Conservation (phyloP, 2,329 filamentous ascomycete species). For the Coniochaeta ligniaria region DNA sequence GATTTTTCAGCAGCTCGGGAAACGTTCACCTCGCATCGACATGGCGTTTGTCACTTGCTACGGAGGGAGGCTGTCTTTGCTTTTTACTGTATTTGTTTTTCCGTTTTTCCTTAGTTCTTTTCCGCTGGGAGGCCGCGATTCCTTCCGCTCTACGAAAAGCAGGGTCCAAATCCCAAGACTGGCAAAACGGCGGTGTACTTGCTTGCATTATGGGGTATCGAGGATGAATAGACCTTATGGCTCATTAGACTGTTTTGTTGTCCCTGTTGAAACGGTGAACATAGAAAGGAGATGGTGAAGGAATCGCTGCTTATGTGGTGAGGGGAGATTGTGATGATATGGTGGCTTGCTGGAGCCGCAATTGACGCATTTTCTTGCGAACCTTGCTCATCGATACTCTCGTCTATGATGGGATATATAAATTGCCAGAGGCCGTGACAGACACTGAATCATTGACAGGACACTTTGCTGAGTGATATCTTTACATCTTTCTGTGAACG, state of each 20-base stretch:
- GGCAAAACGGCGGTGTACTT: conserved; percentile 25
- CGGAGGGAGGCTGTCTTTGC: conserved; percentile 8
- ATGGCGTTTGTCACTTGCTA: conserved; percentile 12
- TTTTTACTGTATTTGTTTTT: conserved; percentile 17
- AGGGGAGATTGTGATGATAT: conserved; percentile 3
- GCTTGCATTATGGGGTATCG: conserved; percentile 24
- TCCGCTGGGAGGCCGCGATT: not conserved
- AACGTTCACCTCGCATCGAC: conserved; percentile 2
- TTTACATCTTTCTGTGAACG: too few relatives aligned
- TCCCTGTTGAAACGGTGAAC: conserved; percentile 3
- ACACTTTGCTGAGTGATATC: too few relatives aligned
- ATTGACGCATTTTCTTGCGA: not conserved
- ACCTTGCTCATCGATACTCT: not conserved
- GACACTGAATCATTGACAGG: too few relatives aligned
- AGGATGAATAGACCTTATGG: conserved; percentile 24
- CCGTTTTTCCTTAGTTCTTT: conserved; percentile 20
- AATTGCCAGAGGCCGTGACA: too few relatives aligned
- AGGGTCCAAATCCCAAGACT: conserved; percentile 21
- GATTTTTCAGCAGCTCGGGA: conserved; percentile 10
- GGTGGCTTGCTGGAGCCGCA: conserved; percentile 3
- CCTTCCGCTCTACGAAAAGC: not conserved
- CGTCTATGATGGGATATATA: too few relatives aligned
- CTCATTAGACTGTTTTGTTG: conserved; percentile 18
- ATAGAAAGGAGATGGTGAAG: not conserved
- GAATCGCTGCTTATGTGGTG: not conserved